Conservation (phyloP, 2,329 filamentous ascomycete species). For the Tolypocladium endophyticum region DNA sequence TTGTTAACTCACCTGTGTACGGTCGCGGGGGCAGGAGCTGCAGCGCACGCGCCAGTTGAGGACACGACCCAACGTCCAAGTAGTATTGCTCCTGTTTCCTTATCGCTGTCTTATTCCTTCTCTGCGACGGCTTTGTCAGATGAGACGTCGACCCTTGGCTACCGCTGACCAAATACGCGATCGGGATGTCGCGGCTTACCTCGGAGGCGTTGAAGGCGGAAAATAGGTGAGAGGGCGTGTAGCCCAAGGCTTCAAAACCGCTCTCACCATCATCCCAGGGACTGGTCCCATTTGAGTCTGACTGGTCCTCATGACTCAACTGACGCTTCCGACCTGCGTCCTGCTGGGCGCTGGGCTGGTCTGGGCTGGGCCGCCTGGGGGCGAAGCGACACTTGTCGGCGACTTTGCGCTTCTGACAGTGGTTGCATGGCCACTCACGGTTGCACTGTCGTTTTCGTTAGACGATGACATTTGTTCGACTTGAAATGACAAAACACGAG, state of each 20-base stretch:
- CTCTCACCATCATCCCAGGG: conserved; percentile 14
- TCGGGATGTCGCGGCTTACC: conserved; percentile 6
- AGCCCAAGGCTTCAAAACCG: conserved; percentile 24
- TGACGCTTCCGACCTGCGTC: conserved; percentile 13
- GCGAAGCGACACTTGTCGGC: conserved; percentile 24
- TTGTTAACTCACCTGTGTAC: conserved; percentile 19
- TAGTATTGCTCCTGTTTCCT: conserved; percentile 11
- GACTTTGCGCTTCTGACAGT: conserved; percentile 28
- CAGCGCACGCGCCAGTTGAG: conserved; percentile 20
- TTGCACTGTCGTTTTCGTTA: conserved; percentile 18
- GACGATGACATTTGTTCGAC: neutral
- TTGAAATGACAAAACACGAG: neutral
- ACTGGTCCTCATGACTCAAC: conserved; percentile 7
- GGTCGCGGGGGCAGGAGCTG: conserved; percentile 19
- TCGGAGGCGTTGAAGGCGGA: conserved; percentile 14
- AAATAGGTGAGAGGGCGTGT: conserved; percentile 21
- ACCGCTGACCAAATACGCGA: neutral
- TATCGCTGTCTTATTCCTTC: conserved; percentile 7
- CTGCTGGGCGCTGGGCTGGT: conserved; percentile 10
- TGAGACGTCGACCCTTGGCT: neutral
- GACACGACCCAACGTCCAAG: conserved; percentile 10
- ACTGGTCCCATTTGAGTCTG: conserved; percentile 9
- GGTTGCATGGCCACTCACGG: conserved; percentile 28
- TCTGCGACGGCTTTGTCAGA: conserved; percentile 2
- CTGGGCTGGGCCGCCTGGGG: conserved; percentile 10